phyloP scores from a whole-genome alignment of 192 early-diverging fungal genomes.

The Entomortierella chlamydospora region DNA sequence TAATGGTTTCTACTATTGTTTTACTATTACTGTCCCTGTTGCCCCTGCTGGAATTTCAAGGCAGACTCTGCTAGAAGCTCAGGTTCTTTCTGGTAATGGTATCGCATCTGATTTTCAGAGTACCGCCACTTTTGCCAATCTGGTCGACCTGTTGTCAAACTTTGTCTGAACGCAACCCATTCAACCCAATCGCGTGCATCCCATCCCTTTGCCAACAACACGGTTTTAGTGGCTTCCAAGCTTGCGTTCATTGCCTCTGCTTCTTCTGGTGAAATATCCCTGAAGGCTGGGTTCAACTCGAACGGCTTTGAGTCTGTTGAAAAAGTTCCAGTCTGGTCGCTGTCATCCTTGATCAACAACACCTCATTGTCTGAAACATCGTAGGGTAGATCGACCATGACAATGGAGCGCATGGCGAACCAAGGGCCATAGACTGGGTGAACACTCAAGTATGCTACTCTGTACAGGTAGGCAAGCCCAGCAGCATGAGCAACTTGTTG shows the following conservation, averaged over 20 bases:
- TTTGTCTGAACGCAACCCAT: constrained; percentile 44
- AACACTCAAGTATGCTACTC: constrained; percentile 41
- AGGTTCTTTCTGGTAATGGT: constrained; percentile 40
- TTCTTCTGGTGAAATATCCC: constrained; percentile 9
- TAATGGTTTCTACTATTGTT: too few relatives aligned
- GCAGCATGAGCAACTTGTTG: constrained; percentile 52
- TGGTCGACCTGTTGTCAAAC: constrained; percentile 17
- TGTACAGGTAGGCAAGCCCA: constrained; percentile 47
- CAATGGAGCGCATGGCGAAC: constrained; percentile 47
- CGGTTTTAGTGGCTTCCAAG: constrained; percentile 37
- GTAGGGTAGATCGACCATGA: constrained; percentile 46
- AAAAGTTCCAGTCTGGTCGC: constrained; percentile 28
- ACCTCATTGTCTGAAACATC: constrained; percentile 42
- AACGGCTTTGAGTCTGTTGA: constrained; percentile 40
- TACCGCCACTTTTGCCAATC: constrained; percentile 45
- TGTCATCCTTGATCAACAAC: constrained; percentile 24
- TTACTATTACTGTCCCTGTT: too few relatives aligned
- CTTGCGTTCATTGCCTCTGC: constrained; percentile 19
- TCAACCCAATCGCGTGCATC: constrained; percentile 41
- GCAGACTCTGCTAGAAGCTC: constrained; percentile 34
- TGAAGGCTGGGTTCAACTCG: constrained; percentile 39
- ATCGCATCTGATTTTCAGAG: constrained; percentile 46
- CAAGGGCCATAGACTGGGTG: constrained; percentile 51
- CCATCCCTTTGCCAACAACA: constrained; percentile 42
- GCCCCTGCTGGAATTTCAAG: not conserved